These are phyloP conservation scores for Cichorium intybus DNA, from an alignment of 140 eudicot genomes.

Conservation along the genomic window DNA sequence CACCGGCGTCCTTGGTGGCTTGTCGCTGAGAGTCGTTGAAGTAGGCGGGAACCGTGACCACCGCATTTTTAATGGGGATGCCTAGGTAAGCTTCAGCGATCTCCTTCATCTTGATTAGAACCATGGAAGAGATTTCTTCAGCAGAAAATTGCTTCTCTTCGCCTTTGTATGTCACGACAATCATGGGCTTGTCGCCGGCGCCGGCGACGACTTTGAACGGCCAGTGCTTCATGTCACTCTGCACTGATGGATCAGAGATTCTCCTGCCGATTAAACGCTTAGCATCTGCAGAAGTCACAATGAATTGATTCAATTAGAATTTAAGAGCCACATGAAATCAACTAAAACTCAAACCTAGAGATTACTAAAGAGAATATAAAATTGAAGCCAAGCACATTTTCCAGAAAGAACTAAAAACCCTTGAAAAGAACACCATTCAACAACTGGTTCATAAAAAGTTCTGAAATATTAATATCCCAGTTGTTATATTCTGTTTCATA, in stretches of 20 bases:
- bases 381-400: neutral
- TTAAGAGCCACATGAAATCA: neutral
- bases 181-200: slow-evolving; percentile 44
- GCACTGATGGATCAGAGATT: slow-evolving; percentile 41
- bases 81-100: slow-evolving; percentile 44
- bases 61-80: slow-evolving; percentile 34
- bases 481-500: too few species aligned
- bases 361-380: neutral
- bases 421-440: too few species aligned
- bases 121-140: slow-evolving; percentile 49
- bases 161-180: slow-evolving; percentile 34
- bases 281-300: slow-evolving; percentile 30
- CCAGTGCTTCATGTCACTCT: slow-evolving; percentile 47
- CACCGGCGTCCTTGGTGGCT: slow-evolving; percentile 53
- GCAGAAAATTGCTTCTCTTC: slow-evolving; percentile 48
- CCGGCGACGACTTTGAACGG: slow-evolving; percentile 48
- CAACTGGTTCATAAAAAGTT: too few species aligned
- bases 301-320: neutral
- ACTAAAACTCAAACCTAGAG: neutral
- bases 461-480: too few species aligned
- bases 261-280: slow-evolving; percentile 50
- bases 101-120: slow-evolving; percentile 43
- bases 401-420: neutral
- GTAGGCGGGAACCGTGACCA: slow-evolving; percentile 48
- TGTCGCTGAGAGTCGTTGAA: slow-evolving; percentile 49